phyloP scores from a whole-genome alignment of 306 rosid species.

The Quercus variabilis region DNA sequence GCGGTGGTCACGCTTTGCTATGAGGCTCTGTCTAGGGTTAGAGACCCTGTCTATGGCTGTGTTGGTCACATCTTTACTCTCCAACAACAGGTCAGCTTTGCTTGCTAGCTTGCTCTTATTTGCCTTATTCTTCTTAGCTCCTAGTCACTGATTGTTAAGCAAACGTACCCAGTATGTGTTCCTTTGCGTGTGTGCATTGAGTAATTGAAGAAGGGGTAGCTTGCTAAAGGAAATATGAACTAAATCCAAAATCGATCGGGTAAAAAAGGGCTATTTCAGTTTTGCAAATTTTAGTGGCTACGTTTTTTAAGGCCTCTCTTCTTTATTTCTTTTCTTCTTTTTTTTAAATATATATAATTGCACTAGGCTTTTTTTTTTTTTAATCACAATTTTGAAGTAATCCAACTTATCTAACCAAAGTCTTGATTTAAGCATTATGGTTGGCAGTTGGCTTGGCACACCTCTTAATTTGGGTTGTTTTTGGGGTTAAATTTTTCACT shows the following conservation, averaged over 20 bases:
- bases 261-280: not conserved
- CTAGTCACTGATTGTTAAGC: not conserved
- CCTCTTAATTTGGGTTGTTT: too few species aligned
- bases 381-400: too few species aligned
- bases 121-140: too few species aligned
- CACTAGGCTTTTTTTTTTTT: not conserved
- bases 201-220: too few species aligned
- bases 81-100: conserved; percentile 69
- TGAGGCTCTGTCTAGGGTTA: conserved; percentile 75
- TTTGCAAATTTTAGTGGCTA: not conserved
- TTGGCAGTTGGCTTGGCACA: too few species aligned
- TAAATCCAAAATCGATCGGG: not conserved
- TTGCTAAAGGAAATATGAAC: not conserved
- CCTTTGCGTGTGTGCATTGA: not conserved
- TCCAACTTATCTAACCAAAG: too few species aligned
- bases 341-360: not conserved
- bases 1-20: conserved; percentile 80
- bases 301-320: not conserved
- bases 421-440: too few species aligned
- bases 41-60: conserved; percentile 91
- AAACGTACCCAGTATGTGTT: not conserved
- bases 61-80: conserved; percentile 76
- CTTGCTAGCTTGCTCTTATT: not conserved
- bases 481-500: too few species aligned
- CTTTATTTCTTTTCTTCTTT: not conserved